These are phyloP conservation scores for Parietichytrium sp. DNA, from an alignment of 108 stramenopile genomes.

Conservation along the genomic window DNA sequence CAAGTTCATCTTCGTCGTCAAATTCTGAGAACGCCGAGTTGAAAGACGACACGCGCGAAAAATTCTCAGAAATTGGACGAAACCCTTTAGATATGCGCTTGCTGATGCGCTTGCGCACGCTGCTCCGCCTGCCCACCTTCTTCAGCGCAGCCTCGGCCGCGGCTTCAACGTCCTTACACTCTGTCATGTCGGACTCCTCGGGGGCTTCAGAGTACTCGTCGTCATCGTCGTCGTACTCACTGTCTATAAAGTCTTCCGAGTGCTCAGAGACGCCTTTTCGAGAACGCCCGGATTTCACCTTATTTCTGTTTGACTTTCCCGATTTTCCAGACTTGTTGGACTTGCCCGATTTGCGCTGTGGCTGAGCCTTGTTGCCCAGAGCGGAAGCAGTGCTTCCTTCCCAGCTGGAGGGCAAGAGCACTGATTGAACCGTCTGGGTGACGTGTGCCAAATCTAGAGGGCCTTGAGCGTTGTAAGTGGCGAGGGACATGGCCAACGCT, in stretches of 20 bases:
- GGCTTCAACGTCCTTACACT: not conserved
- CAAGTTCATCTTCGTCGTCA: conserved; percentile 21
- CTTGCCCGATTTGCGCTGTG: too few relatives aligned
- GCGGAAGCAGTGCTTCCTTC: too few relatives aligned
- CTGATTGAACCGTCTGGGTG: not conserved
- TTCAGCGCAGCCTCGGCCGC: not conserved
- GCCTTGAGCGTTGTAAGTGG: too few relatives aligned
- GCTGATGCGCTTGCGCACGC: conserved; percentile 16
- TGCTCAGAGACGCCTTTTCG: not conserved
- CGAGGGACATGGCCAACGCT: too few relatives aligned
- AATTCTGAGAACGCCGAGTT: not conserved
- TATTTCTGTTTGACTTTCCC: too few relatives aligned
- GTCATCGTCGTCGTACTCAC: conserved; percentile 51
- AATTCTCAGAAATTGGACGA: not conserved
- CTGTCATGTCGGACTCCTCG: not conserved
- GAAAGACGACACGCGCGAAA: not conserved
- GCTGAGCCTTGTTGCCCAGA: too few relatives aligned
- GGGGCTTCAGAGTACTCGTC: not conserved
- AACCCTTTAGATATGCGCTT: not conserved
- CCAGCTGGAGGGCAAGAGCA: conserved; percentile 69
- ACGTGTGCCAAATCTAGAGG: too few relatives aligned
- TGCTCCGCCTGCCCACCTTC: not conserved
- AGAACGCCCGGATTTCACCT: too few relatives aligned
- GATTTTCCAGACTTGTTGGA: too few relatives aligned
- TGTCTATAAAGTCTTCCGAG: conserved; percentile 42